Base-by-base conservation (phyloP, 2,329 filamentous ascomycete genomes). In the Bimuria novae-zelandiae region DNA sequence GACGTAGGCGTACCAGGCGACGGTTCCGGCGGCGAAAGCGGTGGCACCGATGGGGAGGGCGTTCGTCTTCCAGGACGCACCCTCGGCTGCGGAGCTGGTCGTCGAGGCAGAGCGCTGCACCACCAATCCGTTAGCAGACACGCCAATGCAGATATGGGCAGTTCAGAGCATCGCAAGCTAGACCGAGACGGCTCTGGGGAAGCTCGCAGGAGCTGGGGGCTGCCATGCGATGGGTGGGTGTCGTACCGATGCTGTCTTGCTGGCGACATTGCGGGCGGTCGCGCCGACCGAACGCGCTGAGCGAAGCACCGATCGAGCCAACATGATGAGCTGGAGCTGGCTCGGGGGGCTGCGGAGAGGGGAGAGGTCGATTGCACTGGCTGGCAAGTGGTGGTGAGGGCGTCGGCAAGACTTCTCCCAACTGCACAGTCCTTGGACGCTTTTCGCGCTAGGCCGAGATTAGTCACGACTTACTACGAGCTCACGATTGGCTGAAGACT, bases 1-100 rank as follows among this genome's bases (percentile, higher is more conserved):
- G 68, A 96, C 87, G 79, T 96, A 91, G 78, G 93, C 96, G 82
- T 97, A 97, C 92, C 92, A 97, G 68, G 90, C 92, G 71, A 93
- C 87, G 65, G 93, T 93, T 70, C 92, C 92, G 77, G 90, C 82
- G 69, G 93, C 91, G 73, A 92, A 84, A 69, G 89, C 86, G 68
- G 92, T 96, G 68, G 94, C 92, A 74, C 89, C 90, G 71, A 86
- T 85, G 73, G 90, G 91, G 75, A 92, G 89, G 70, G 92, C 82
- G 79, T 93, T 97, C 77, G 94, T 83, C 79, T 88, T 87, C 78
- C 89, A 87, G 69, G 89, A 83, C 70, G 86, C 82, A 76, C 84
- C 82, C 76, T 89, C 84, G 75, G 85, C 82, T 77, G 88, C 75
- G 67, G 83, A 79, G 70, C 80, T 88, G 79, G 83, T 84, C 70